Evolutionary conservation across 352 stramenopile species (phyloP), one percentile per base, ranked within the genome.

Genomic region (Phytophthora tubulina): DNA sequence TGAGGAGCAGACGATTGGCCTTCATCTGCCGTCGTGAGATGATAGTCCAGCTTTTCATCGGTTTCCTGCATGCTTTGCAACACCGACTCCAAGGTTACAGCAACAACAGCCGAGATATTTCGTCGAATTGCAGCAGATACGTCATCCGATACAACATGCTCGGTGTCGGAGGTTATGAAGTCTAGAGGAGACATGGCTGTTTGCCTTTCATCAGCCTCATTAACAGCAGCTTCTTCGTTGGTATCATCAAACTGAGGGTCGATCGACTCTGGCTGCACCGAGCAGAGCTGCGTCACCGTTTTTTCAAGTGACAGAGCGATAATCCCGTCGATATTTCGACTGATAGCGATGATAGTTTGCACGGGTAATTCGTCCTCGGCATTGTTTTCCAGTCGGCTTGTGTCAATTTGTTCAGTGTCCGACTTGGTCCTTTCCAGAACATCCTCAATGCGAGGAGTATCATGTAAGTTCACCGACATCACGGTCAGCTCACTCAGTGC

Each of bases 231-330:
- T 8, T 59, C 48, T 44, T 59, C 59, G 14, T 17, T 58, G 39
- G 7, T 17, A 27, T 61, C 32, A 44, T 45, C 35, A 3, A 45
- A 53, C 39, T 58, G 35, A n/a, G 51, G 33, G 46, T 9, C 21
- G 4, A 41, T 27, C 10, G 27, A 33, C 35, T 56, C 55, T 36
- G 33, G 27, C 10, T 67, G 54, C 13, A 10, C 17, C 2, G 21
- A 45, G 45, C 51, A 71, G 21, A 73, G 44, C 17, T 72, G 57
- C 11, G 52, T 70, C 3, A 60, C 63, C 6, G 69, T 76, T 46
- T 81, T 80, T 36, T 84, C 72, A 0, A 88, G 39, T 17, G 80
- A 81, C 10, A 72, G 63, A 31, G 75, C 75, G n/a, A 88, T 72
- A 5, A 88, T 74, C 2, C 77, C 75, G 33, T 78, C 58, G 6